Conservation (phyloP, 495 filamentous ascomycete species). For the Talaromyces adpressus region DNA sequence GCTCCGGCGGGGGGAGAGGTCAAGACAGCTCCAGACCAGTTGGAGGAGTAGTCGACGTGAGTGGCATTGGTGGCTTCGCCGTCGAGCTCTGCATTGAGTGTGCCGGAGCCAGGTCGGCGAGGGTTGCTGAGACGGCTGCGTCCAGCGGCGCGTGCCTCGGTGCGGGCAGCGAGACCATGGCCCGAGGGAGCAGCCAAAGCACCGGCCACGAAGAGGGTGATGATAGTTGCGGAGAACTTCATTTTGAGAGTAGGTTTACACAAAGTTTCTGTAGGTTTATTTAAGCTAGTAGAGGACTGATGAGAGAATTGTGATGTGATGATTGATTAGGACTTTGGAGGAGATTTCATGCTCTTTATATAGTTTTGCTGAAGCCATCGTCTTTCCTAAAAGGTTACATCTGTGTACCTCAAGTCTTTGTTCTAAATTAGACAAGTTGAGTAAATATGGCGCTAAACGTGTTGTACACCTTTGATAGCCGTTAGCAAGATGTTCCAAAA, state of each 20-base stretch:
- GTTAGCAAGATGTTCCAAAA: background rate
- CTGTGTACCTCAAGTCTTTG: background rate
- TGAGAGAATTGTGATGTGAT: background rate
- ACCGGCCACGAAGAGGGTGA: conserved; percentile 16
- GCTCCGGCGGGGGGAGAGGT: conserved; percentile 25
- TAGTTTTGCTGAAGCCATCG: background rate
- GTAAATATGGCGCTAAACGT: background rate
- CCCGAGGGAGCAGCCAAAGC: conserved; percentile 23
- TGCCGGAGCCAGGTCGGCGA: conserved; percentile 13
- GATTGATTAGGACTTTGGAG: background rate
- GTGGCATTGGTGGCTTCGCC: conserved; percentile 18
- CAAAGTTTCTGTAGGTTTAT: background rate
- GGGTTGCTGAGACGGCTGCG: conserved; percentile 16
- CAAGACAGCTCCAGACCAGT: conserved; percentile 55
- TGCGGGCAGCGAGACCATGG: conserved; percentile 15
- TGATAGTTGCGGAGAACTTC: conserved; percentile 20
- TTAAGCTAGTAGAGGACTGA: background rate
- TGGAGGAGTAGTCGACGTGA: conserved; percentile 44
- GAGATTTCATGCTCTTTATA: background rate
- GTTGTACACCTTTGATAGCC: background rate
- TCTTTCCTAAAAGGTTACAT: background rate
- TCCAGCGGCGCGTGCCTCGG: conserved; percentile 3
- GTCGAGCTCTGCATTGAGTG: conserved; percentile 7
- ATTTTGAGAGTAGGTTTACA: conserved; percentile 14
- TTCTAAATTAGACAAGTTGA: background rate